Evolutionary conservation across 2,329 filamentous ascomycete genomes (phyloP).

Genomic region (Xylariales sp.): DNA sequence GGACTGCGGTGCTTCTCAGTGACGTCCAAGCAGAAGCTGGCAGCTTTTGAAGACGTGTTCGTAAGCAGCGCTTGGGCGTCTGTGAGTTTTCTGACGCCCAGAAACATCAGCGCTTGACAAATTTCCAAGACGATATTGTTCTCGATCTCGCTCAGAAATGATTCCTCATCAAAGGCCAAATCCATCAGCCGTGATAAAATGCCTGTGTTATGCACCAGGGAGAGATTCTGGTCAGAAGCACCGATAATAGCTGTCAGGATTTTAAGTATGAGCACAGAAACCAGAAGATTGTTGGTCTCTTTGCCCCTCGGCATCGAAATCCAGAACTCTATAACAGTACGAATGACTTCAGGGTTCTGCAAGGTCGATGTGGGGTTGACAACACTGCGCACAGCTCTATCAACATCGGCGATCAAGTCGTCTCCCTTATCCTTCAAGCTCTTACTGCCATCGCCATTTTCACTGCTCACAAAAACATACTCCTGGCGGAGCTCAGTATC

Average conservation of each 20-base stretch:
- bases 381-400: conserved; percentile 39
- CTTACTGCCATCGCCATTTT: conserved; percentile 3
- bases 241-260: conserved; percentile 54
- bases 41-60: conserved; percentile 45
- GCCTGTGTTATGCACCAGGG: conserved; percentile 67
- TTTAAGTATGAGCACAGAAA: conserved; percentile 62
- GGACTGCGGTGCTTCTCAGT: conserved; percentile 72
- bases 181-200: conserved; percentile 64
- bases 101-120: conserved; percentile 63
- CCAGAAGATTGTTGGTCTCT: conserved; percentile 36
- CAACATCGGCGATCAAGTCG: conserved; percentile 19
- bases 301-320: conserved; percentile 51
- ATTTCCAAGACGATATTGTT: conserved; percentile 58
- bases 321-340: conserved; percentile 60
- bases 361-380: conserved; percentile 48
- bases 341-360: conserved; percentile 59
- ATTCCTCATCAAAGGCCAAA: conserved; percentile 51
- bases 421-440: no score
- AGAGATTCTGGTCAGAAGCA: conserved; percentile 64
- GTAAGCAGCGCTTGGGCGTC: conserved; percentile 73
- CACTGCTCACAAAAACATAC: conserved; percentile 6
- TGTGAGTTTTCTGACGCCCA: conserved; percentile 75
- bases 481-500: conserved; percentile 12
- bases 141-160: conserved; percentile 50
- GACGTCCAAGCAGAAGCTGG: conserved; percentile 69